Percentiles rank a stretch among this genome's conserved stretches.
Evolutionary conservation across 306 rosid species (phyloP).

Genomic region (Boehmeria nivea): DNA sequence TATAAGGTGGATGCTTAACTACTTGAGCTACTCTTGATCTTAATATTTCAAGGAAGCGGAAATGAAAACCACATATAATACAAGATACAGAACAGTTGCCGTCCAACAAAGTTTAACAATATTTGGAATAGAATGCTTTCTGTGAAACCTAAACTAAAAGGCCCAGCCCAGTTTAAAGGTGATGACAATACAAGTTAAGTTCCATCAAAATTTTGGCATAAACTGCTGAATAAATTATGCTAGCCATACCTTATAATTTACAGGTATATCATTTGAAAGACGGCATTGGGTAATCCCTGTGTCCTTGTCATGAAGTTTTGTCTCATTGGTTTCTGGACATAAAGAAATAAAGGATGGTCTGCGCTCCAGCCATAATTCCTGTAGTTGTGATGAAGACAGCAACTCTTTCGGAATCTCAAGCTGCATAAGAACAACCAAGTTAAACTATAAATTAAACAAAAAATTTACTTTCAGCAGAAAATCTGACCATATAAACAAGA

Average conservation of each 20-base stretch:
- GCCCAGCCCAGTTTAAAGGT: background rate
- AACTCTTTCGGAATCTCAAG: slow-evolving; percentile 96
- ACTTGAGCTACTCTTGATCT: no score
- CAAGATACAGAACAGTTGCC: no score
- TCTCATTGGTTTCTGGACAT: slow-evolving; percentile 44
- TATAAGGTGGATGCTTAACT: no score
- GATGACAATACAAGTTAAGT: background rate
- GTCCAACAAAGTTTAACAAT: background rate
- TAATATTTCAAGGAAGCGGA: no score
- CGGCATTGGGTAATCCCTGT: slow-evolving; percentile 79
- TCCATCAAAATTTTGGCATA: slow-evolving; percentile 3
- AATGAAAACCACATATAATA: no score
- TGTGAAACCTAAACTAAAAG: background rate
- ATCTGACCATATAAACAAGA: background rate
- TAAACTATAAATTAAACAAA: slow-evolving; percentile 19
- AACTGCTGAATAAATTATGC: slow-evolving; percentile 17
- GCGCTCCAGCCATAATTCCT: slow-evolving; percentile 57
- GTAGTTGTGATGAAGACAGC: slow-evolving; percentile 57
- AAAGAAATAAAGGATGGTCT: slow-evolving; percentile 66
- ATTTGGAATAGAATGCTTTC: background rate
- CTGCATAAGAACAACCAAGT: slow-evolving; percentile 35
- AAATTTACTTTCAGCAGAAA: background rate
- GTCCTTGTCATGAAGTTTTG: slow-evolving; percentile 72
- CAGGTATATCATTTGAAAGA: slow-evolving; percentile 84
- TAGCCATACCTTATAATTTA: slow-evolving; percentile 79